Evolutionary conservation across 177 flowering plant species (phyloP), one percentile per base, ranked within the genome.

Genomic region (Vitis hybrid): DNA sequence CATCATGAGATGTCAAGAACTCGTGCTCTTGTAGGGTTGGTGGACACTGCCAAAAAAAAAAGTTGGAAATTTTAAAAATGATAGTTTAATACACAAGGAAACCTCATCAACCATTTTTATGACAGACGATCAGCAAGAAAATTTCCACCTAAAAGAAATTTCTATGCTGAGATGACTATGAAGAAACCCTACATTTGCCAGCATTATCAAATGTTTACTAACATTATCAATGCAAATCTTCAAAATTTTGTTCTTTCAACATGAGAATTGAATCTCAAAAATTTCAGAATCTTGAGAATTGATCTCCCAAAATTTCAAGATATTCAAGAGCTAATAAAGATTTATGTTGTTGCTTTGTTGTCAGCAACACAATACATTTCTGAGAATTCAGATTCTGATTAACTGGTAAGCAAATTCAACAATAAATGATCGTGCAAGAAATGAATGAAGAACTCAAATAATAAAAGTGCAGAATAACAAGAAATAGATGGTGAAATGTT

Each of bases 21-120:
- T 77, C 86, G 14, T 71, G 86, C 72, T 84, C 89, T 76, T 82
- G 89, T 65, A 80, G 69, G 65, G 76, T 67, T 67, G 84, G 82
- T 21, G 95, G 88, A 69, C 84, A 87, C 95, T 90, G 90, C 65
- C 65, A 82, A 15, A 70, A 56, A 70, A 56, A 74, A 14, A 11
- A 60, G 57, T 64, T 56, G 46, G 50, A 19, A 70, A 52, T 16
- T 32, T 35, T 4, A 64, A 18, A 16, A 70, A 14, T 35, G 15
- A 51, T 12, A 32, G 8, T 30, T 16, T 52, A 8, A 24, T 15
- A 49, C 2, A 14, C 21, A 21, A 32, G 10, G 9, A 6, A 5
- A 30, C 11, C 27, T 55, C n/a, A 12, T 6, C 40, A 56, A 40
- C 7, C 40, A 32, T 40, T 12, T 40, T 63, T 63, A 15, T 15